phyloP scores from a whole-genome alignment of 2,329 filamentous ascomycete genomes.

The Penicillium sp. region DNA sequence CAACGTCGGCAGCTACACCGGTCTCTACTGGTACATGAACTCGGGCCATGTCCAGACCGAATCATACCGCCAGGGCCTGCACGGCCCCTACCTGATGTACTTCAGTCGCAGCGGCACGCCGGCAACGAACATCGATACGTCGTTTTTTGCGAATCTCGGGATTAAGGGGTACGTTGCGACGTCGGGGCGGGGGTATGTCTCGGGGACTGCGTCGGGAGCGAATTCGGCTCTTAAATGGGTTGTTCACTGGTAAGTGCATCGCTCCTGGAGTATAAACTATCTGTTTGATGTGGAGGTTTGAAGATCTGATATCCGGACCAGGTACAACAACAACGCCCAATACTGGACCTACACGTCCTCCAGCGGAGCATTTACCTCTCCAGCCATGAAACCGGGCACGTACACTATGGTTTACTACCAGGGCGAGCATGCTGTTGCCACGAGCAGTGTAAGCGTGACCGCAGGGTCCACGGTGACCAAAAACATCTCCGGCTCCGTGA shows the following conservation, averaged over 20 bases:
- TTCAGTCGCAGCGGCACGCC: constrained; percentile 63
- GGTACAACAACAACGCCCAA: constrained; percentile 61
- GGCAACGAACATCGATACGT: constrained; percentile 53
- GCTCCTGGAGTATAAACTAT: no score
- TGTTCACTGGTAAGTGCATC: constrained; percentile 58
- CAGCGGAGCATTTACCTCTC: constrained; percentile 62
- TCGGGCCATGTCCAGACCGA: constrained; percentile 66
- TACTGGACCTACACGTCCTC: constrained; percentile 65
- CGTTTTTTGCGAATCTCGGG: constrained; percentile 61
- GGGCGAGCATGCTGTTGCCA: constrained; percentile 59
- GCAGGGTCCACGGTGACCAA: constrained; percentile 53
- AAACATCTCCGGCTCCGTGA: constrained; percentile 54
- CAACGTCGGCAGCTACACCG: constrained; percentile 59
- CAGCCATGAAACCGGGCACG: constrained; percentile 67
- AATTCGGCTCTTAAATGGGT: constrained; percentile 56
- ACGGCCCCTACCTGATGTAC: constrained; percentile 65
- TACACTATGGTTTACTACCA: constrained; percentile 70
- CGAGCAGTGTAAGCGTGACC: constrained; percentile 52
- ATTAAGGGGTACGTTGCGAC: constrained; percentile 61
- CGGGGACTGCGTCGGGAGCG: constrained; percentile 63
- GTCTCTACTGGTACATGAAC: constrained; percentile 72
- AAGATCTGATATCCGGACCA: not conserved
- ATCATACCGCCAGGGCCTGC: constrained; percentile 61
- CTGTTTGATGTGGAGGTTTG: no score
- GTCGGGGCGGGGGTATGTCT: constrained; percentile 60